Percentiles rank a stretch among this genome's conserved stretches.
Conservation (phyloP, 805 yeast genomes). For the Ogataea corticis region DNA sequence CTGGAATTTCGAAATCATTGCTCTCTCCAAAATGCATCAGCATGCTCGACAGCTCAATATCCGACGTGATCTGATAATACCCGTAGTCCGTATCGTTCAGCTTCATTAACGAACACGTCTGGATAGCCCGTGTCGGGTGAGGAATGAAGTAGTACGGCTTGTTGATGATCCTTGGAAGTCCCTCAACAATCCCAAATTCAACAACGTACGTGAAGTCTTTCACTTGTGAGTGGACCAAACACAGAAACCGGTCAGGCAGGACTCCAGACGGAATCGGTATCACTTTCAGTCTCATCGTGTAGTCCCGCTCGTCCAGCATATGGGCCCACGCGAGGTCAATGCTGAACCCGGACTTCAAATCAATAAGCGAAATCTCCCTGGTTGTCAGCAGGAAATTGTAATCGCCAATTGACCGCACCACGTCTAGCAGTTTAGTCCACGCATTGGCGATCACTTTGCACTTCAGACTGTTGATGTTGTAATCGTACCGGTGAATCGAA, state of each 20-base stretch:
- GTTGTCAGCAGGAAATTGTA: constrained; percentile 62
- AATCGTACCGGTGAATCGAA: constrained; percentile 37
- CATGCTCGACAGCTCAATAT: constrained; percentile 25
- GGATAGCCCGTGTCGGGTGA: constrained; percentile 22
- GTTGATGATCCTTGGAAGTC: constrained; percentile 19
- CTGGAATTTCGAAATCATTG: not conserved
- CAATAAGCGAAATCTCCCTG: constrained; percentile 60
- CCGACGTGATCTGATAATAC: constrained; percentile 18
- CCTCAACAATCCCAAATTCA: constrained; percentile 29
- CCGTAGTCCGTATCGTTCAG: constrained; percentile 3
- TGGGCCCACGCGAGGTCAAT: constrained; percentile 76
- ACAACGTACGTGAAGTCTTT: constrained; percentile 31
- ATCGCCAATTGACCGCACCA: constrained; percentile 31
- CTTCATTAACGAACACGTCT: constrained; percentile 14
- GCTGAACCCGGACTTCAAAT: constrained; percentile 34
- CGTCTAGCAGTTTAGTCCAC: constrained; percentile 55
- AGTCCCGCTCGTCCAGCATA: constrained; percentile 54
- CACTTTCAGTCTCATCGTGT: constrained; percentile 45
- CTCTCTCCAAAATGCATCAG: not conserved
- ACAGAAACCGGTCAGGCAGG: constrained; percentile 14
- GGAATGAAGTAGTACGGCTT: constrained; percentile 27
- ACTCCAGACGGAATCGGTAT: constrained; percentile 14
- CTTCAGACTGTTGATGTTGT: constrained; percentile 30
- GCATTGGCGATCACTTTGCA: constrained; percentile 49
- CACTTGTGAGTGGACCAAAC: constrained; percentile 33